Evolutionary conservation across 2,329 filamentous ascomycete genomes (phyloP).

Genomic region (Tolypocladium inflatum): DNA sequence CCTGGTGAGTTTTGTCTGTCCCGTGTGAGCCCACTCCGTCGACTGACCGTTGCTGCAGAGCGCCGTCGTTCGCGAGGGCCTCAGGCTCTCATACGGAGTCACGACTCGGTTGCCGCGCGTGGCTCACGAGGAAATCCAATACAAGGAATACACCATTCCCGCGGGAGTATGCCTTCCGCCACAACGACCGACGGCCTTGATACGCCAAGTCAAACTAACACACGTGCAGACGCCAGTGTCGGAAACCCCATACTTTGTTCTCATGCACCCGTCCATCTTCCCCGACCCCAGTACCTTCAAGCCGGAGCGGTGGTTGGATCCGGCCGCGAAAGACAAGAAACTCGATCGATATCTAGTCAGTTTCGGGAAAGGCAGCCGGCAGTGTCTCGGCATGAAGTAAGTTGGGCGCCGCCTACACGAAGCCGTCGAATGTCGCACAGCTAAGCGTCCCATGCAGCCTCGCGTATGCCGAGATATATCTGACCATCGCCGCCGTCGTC

Average conservation of each 20-base stretch:
- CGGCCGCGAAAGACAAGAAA: background rate
- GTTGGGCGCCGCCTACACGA: background rate
- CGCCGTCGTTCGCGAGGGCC: conserved; percentile 4
- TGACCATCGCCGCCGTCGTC: conserved; percentile 2
- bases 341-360: conserved; percentile 1
- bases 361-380: conserved; percentile 3
- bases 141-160: conserved; percentile 4
- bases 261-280: conserved; percentile 6
- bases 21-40: no score
- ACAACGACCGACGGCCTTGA: no score
- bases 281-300: background rate
- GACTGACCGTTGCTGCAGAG: background rate
- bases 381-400: conserved; percentile 4
- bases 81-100: conserved; percentile 7
- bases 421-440: background rate
- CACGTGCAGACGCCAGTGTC: background rate
- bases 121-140: conserved; percentile 2
- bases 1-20: background rate
- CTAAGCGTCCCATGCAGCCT: background rate
- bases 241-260: conserved; percentile 9
- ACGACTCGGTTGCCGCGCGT: conserved; percentile 6
- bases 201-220: background rate
- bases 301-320: conserved; percentile 1
- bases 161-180: conserved; percentile 3
- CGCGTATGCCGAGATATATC: conserved; percentile 7